Base-by-base conservation (phyloP, 176 grass and related monocot genomes). In the Urochloa ruziziensis region DNA sequence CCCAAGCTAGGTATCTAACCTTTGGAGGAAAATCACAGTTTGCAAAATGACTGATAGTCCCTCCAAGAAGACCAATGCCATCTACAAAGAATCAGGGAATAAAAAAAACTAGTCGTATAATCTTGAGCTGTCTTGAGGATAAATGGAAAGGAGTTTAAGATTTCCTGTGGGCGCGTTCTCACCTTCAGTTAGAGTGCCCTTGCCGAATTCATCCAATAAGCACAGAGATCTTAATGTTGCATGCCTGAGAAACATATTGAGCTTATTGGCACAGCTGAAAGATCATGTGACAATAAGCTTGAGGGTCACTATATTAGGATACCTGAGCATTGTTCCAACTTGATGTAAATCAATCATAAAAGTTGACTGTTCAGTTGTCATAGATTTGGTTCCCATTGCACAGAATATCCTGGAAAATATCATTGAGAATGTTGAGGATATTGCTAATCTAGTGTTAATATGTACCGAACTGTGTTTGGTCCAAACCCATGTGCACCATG, bases 331-430 rank as follows among this genome's bases (percentile, higher is more conserved):
- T 83, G 89, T 86, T 81, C 93, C 96, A 86, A 98, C 93, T 93
- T 98, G 93, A 93, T 98, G 96, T 80, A 98, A 87, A 82, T 98
- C 96, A 42, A 95, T 91, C 96, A 98, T 95, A 82, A 98, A 98
- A 53, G 93, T 93, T 70, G 96, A 98, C 73, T 95, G 96, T 57
- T 95, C 91, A 33, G 85, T 86, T 82, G 93, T 98, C 89, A 93
- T 95, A 54, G 89, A 88, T 80, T 98, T 98, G 80, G 83, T 95
- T 75, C 96, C 96, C 93, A 84, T 93, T 67, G 89, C 93, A 91
- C 93, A 98, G 83, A 98, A 93, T 86, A 98, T 95, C 87, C 93
- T 98, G 72, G 47, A 86, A 86, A 78, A 30, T 0, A 60, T 83
- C 82, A 27, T 80, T 76, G 15, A 57, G 17, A 75, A 62, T 81